Evolutionary conservation across 106 monocot species (phyloP), one percentile per base, ranked within the genome.

Genomic region (Allium cepa): DNA sequence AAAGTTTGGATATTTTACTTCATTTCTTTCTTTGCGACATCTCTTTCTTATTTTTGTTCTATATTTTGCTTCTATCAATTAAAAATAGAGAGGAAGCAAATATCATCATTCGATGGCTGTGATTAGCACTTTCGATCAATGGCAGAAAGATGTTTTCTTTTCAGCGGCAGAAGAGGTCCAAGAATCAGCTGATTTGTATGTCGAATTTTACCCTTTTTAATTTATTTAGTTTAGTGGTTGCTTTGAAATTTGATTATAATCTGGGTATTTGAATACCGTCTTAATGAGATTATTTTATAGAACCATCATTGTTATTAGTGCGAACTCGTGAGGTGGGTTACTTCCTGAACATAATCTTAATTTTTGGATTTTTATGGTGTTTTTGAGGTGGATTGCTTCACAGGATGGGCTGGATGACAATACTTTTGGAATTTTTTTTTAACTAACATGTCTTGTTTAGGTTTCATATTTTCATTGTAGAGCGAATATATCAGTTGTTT

Each of bases 141-240:
- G 94, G 94, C 86, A 78, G 79, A 87, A 94, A 53, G 94, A 94
- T 66, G 79, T 67, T 22, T 90, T 90, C 78, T 94, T 94, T 63
- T 76, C 82, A 14, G 90, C 90, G 4, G 94, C 94, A 9, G 94
- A 94, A 76, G 90, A 77, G 47, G 94, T 94, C 55, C 94, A 94
- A 77, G 83, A 90, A 55, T 94, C 94, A 18, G 80, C 87, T 26
- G 94, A 94, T 26, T 64, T 47, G 94, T 94, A 69, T 46, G 79
- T 67, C n/a, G 46, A 36, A n/a, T 57, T 7, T 22, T 26, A 15
- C 49, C 53, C 50, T 52, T 27, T 63, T 15, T 57, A 22, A 8
- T 17, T 4, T 8, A n/a, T 64, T 63, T 73, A 1, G 7, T 1
- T 18, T 64, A 14, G 4, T 26, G 64, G 64, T 48, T 65, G 73